phyloP scores from a whole-genome alignment of 176 grass and related monocot species.

The Triticum turgidum region DNA sequence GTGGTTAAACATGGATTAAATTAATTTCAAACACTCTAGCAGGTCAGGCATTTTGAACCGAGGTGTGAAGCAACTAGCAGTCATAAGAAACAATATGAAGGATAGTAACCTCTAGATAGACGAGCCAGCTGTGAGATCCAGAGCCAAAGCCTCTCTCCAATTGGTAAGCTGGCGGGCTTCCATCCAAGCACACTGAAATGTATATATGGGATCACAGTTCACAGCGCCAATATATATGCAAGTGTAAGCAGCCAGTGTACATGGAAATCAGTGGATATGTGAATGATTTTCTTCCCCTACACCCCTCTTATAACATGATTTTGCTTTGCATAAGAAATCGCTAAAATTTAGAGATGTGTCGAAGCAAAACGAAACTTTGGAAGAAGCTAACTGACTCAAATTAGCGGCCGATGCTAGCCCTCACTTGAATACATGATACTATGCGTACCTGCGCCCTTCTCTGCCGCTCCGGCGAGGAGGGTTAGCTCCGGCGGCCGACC shows the following conservation, averaged over 20 bases:
- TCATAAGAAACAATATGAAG: neutral
- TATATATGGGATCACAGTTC: neutral
- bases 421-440: neutral
- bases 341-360: too few relatives aligned
- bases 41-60: neutral
- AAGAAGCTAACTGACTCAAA: neutral
- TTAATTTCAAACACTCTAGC: neutral
- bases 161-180: conserved; percentile 73
- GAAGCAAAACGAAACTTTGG: neutral
- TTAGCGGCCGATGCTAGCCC: neutral
- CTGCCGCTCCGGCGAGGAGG: conserved; percentile 15
- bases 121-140: conserved; percentile 60
- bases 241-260: neutral
- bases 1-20: neutral
- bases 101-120: conserved; percentile 52
- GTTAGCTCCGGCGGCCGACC: conserved; percentile 27
- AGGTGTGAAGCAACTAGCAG: neutral
- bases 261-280: neutral
- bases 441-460: conserved; percentile 47
- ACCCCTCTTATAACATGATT: neutral
- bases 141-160: conserved; percentile 64
- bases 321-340: too few relatives aligned
- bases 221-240: neutral
- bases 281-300: neutral
- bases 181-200: conserved; percentile 81